Percentiles rank a stretch among this genome's conserved stretches.
phyloP scores from a whole-genome alignment of 176 grass and related monocot genomes.

The Olyra latifolia region DNA sequence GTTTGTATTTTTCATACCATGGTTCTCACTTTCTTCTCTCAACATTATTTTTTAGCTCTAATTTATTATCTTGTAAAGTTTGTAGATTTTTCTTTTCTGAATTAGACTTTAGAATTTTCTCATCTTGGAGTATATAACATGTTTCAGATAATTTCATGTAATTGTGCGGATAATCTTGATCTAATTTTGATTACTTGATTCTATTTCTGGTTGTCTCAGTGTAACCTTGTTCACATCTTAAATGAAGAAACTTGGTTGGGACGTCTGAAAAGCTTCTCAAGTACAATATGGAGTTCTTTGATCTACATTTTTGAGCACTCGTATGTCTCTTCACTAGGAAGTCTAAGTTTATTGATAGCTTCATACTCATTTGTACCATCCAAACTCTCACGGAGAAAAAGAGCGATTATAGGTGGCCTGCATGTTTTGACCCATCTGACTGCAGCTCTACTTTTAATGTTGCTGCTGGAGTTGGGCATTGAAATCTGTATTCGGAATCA shows the following conservation, averaged over 20 bases:
- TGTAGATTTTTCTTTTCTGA: neutral
- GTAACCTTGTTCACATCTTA: constrained; percentile 81
- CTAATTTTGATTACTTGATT: constrained; percentile 20
- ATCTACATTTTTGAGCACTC: constrained; percentile 91
- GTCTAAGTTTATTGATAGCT: constrained; percentile 62
- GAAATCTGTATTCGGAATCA: constrained; percentile 96
- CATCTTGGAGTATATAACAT: neutral
- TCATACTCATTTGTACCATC: constrained; percentile 87
- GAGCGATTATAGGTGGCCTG: constrained; percentile 68
- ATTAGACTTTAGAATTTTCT: neutral
- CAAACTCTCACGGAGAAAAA: constrained; percentile 80
- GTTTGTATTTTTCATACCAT: neutral
- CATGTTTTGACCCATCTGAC: constrained; percentile 87
- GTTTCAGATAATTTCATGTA: neutral
- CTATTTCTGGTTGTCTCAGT: constrained; percentile 49
- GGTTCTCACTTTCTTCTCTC: neutral
- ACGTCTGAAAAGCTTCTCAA: constrained; percentile 64
- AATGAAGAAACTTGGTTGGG: constrained; percentile 72
- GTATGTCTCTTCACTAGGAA: constrained; percentile 72
- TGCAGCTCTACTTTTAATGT: constrained; percentile 87
- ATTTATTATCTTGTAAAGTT: neutral
- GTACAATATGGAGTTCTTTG: constrained; percentile 73
- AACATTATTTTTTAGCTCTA: neutral
- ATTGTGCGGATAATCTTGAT: neutral
- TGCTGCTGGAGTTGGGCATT: constrained; percentile 93